phyloP scores from a whole-genome alignment of 1,284 basidiomycete species.

The Leccinum variabile region DNA sequence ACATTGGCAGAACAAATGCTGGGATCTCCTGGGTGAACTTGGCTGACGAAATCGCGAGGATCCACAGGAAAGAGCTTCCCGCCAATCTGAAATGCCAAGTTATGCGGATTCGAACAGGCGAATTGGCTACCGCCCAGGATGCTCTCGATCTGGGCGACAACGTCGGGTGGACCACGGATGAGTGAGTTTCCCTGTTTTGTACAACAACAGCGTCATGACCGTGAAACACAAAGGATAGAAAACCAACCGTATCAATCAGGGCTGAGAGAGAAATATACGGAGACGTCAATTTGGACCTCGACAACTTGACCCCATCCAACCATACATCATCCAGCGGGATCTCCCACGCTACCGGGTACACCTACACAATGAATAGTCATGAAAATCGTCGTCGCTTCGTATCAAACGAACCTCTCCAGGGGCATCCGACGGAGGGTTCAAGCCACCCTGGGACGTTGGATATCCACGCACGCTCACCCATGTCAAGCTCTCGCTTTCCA shows the following conservation, averaged over 20 bases:
- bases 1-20: constrained; percentile 50
- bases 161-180: constrained; percentile 54
- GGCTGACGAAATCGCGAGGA: constrained; percentile 59
- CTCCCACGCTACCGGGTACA: constrained; percentile 40
- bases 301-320: constrained; percentile 36
- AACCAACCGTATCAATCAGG: constrained; percentile 37
- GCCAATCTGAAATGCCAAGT: constrained; percentile 59
- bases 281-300: constrained; percentile 31
- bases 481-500: constrained; percentile 43
- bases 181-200: constrained; percentile 51
- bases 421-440: constrained; percentile 43
- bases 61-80: constrained; percentile 65
- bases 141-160: constrained; percentile 44
- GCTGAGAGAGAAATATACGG: constrained; percentile 36
- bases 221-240: not conserved
- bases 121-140: constrained; percentile 40
- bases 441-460: constrained; percentile 41
- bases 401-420: constrained; percentile 46
- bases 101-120: constrained; percentile 51
- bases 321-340: constrained; percentile 38
- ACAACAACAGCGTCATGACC: not conserved
- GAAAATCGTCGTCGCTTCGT: not conserved
- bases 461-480: constrained; percentile 54
- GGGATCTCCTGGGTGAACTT: constrained; percentile 39
- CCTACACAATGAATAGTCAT: constrained; percentile 19